phyloP scores from a whole-genome alignment of 495 filamentous ascomycete genomes.

The Penicillium cinerascens region DNA sequence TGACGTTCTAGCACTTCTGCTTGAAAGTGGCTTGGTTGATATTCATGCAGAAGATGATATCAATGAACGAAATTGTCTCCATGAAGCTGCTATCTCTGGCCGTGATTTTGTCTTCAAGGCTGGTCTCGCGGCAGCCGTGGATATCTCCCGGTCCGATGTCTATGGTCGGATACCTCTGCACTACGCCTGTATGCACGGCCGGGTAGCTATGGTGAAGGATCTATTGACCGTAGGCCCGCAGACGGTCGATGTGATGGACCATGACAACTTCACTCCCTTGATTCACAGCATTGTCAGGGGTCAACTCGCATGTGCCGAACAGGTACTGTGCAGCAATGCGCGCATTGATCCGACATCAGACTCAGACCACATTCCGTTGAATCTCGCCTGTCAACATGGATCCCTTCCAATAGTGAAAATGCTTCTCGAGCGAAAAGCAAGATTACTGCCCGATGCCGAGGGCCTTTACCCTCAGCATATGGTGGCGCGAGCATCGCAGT shows the following conservation, averaged over 20 bases:
- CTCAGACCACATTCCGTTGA: conserved; percentile 88
- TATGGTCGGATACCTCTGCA: conserved; percentile 93
- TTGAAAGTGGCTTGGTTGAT: conserved; percentile 79
- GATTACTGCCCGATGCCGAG: conserved; percentile 86
- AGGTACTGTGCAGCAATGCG: conserved; percentile 67
- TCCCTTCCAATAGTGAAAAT: conserved; percentile 77
- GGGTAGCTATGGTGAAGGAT: conserved; percentile 74
- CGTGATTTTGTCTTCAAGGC: conserved; percentile 70
- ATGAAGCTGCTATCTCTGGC: conserved; percentile 90
- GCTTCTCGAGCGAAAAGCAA: conserved; percentile 72
- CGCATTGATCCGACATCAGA: conserved; percentile 77
- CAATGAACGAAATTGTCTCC: conserved; percentile 92
- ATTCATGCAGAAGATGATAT: conserved; percentile 91
- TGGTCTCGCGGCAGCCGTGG: conserved; percentile 66
- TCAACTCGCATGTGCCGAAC: conserved; percentile 71
- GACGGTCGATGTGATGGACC: conserved; percentile 82
- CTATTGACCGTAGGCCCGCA: conserved; percentile 57
- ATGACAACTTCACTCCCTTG: conserved; percentile 94
- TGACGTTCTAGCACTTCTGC: conserved; percentile 67
- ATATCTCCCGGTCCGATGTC: conserved; percentile 78
- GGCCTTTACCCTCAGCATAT: conserved; percentile 97
- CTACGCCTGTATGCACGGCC: conserved; percentile 93
- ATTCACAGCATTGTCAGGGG: conserved; percentile 91
- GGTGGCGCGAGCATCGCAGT: conserved; percentile 84
- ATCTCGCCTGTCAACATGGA: conserved; percentile 90